phyloP scores from a whole-genome alignment of 345 rosid genomes.

The Hibiscus trionum region DNA sequence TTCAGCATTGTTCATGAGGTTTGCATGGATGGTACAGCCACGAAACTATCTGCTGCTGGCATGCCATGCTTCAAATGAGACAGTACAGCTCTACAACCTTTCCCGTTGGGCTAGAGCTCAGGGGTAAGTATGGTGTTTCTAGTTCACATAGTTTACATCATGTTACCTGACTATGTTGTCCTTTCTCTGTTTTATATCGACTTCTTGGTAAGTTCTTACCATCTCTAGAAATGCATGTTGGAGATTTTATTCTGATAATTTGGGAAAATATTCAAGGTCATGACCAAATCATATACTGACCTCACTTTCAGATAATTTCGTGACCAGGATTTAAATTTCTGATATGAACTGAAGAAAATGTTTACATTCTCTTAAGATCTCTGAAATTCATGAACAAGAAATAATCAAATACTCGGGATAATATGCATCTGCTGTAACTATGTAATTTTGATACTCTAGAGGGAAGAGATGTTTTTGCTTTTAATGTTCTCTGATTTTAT shows the following conservation, averaged over 20 bases:
- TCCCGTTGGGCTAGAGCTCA: slow-evolving; percentile 79
- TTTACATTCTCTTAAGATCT: not conserved
- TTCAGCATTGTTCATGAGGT: slow-evolving; percentile 79
- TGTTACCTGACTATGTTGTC: not conserved
- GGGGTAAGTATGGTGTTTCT: slow-evolving; percentile 36
- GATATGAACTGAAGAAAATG: not conserved
- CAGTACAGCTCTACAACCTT: slow-evolving; percentile 86
- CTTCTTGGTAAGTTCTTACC: not conserved
- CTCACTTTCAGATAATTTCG: not conserved
- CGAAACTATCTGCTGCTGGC: slow-evolving; percentile 79
- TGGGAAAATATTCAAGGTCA: not conserved
- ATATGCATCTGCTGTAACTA: not conserved
- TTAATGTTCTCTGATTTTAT: not conserved
- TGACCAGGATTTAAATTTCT: not conserved
- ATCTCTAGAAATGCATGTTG: not conserved
- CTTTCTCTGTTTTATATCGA: not conserved
- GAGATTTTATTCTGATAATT: not conserved
- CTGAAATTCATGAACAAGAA: not conserved
- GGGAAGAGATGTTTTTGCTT: not conserved
- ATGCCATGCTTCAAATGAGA: slow-evolving; percentile 94
- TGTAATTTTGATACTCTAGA: not conserved
- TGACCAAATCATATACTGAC: not conserved
- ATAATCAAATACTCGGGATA: not conserved
- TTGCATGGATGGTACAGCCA: slow-evolving; percentile 90
- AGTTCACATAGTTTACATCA: not conserved